These are phyloP conservation scores for Taphrina populina DNA, from an alignment of 1,139 yeast species.

Conservation along the genomic window DNA sequence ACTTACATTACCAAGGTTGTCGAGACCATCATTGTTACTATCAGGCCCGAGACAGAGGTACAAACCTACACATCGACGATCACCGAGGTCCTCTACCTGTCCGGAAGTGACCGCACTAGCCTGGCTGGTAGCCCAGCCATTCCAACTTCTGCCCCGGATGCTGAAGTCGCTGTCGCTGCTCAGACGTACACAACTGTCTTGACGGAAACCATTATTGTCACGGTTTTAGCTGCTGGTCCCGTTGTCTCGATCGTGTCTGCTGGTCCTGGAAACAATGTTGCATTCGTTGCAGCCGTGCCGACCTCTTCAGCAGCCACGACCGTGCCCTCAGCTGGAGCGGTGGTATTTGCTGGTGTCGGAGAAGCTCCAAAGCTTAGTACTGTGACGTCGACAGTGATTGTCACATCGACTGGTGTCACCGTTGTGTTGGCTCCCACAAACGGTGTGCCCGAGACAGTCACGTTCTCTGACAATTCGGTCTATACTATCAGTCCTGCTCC, in stretches of 20 bases:
- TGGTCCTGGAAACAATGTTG: conserved; percentile 12
- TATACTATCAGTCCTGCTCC: conserved; percentile 8
- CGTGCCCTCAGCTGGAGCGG: not conserved
- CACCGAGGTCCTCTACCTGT: no score
- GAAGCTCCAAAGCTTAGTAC: not conserved
- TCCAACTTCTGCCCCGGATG: no score
- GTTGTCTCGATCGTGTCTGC: conserved; percentile 9
- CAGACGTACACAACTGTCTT: conserved; percentile 10
- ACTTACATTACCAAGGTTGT: conserved; percentile 4
- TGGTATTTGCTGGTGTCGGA: not conserved
- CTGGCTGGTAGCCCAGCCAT: no score
- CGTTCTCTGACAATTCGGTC: conserved; percentile 1
- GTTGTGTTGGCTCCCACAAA: conserved; percentile 8
- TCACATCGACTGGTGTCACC: conserved; percentile 9
- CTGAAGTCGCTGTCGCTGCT: conserved; percentile 4
- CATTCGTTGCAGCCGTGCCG: not conserved
- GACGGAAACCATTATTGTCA: conserved; percentile 23
- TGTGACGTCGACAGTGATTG: conserved; percentile 11
- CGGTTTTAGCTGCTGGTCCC: conserved; percentile 3
- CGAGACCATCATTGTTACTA: conserved; percentile 21
- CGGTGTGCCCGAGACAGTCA: conserved; percentile 16
- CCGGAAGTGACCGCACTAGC: no score
- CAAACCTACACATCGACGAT: conserved; percentile 25
- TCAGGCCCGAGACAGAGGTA: conserved; percentile 1
- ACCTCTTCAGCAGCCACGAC: conserved; percentile 11